Conservation (phyloP, 2,329 filamentous ascomycete genomes). For the Penicillium sp. region DNA sequence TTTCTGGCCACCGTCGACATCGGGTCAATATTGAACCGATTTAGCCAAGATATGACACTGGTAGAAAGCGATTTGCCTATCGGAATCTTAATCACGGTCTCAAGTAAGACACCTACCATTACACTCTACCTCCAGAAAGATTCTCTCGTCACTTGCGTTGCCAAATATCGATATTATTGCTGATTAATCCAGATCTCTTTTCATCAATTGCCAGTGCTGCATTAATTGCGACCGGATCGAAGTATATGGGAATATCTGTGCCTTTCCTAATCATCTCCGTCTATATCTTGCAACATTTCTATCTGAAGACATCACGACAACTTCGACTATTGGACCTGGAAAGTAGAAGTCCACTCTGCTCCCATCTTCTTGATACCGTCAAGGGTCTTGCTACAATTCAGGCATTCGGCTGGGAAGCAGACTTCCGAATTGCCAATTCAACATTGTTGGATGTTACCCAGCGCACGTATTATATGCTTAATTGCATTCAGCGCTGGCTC, state of each 20-base stretch:
- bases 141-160: background rate
- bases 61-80: background rate
- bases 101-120: background rate
- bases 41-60: background rate
- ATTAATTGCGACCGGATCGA: background rate
- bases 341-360: background rate
- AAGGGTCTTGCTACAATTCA: background rate
- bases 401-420: background rate
- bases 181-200: background rate
- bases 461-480: background rate
- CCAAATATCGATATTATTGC: background rate
- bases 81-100: background rate
- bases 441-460: background rate
- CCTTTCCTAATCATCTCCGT: background rate
- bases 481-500: background rate
- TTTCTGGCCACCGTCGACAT: background rate
- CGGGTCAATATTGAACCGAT: background rate
- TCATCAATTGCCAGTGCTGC: background rate
- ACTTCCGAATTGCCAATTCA: background rate
- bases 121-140: background rate
- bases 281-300: background rate
- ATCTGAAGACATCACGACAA: background rate
- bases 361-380: background rate
- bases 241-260: background rate
- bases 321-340: background rate